Evolutionary conservation across 176 grass and related monocot species (phyloP).

Genomic region (Alopecurus myosuroides): DNA sequence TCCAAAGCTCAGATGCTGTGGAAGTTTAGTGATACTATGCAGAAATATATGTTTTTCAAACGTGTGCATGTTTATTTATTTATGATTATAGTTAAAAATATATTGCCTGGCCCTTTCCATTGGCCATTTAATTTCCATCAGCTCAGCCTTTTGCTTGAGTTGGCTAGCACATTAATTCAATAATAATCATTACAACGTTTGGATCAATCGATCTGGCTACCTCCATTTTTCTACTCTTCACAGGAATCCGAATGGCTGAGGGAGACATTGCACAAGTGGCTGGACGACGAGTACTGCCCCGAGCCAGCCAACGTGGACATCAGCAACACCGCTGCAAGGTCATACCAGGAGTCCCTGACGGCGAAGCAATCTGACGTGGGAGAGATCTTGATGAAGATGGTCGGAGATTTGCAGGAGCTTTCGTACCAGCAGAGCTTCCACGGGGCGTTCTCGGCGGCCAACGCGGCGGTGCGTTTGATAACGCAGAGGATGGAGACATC

Average conservation of each 20-base stretch:
- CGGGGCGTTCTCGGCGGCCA: slow-evolving; percentile 76
- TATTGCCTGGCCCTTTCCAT: too few relatives aligned
- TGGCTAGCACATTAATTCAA: too few relatives aligned
- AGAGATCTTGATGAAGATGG: slow-evolving; percentile 78
- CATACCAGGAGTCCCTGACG: slow-evolving; percentile 54
- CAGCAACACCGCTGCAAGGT: slow-evolving; percentile 63
- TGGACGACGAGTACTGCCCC: slow-evolving; percentile 80
- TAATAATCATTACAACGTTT: too few relatives aligned
- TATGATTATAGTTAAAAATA: too few relatives aligned
- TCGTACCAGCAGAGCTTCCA: slow-evolving; percentile 85
- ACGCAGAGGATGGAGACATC: slow-evolving; percentile 46
- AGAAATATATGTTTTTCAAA: too few relatives aligned
- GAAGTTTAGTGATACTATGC: too few relatives aligned
- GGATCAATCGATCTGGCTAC: background rate
- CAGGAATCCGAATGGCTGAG: slow-evolving; percentile 94
- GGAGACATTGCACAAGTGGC: slow-evolving; percentile 76
- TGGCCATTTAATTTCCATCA: too few relatives aligned
- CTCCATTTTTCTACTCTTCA: background rate
- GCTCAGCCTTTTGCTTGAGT: too few relatives aligned
- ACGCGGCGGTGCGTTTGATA: slow-evolving; percentile 67
- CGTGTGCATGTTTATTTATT: too few relatives aligned
- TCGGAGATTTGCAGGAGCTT: slow-evolving; percentile 57
- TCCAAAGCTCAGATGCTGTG: background rate
- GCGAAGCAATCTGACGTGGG: slow-evolving; percentile 62
- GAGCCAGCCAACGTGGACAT: slow-evolving; percentile 84